Evolutionary conservation across 176 grass and related monocot species (phyloP), one percentile per base, ranked within the genome.

Genomic region (Oryza brachyantha): DNA sequence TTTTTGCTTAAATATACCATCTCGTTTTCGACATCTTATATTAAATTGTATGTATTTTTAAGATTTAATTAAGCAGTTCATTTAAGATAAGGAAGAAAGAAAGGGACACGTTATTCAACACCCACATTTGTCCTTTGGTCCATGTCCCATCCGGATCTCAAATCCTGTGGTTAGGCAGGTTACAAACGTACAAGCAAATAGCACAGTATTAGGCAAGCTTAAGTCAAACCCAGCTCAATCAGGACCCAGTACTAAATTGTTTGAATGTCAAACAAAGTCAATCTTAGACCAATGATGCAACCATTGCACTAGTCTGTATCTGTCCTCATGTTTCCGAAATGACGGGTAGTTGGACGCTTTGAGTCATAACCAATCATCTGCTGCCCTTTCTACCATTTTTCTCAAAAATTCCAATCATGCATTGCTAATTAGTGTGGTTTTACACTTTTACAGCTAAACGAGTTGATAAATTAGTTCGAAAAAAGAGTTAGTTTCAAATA

Each of bases 201-300:
- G 41, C 21, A 25, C 29, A 46, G n/a, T 25, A 45, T 32, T 68
- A 38, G 52, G 64, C 70, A 76, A 40, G 34, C 81, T 58, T 77
- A 88, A 81, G 82, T 88, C 86, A 88, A 88, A 76, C 64, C 42
- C 64, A 57, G 21, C 29, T 76, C 77, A 81, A 81, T 81, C 64
- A 80, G 70, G 14, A 19, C 12, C 34, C 54, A 29, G 26, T 71
- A 76, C 64, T 76, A 70, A 64, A 71, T 80, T 80, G 63, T 84
- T 76, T 65, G 55, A 61, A 80, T 54, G 71, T 75, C 72, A 79
- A 84, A 70, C 5, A 76, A 81, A 84, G 86, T 88, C 86, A 88
- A 88, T 64, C 42, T 26, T 71, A 43, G 81, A 84, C 71, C 76
- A 75, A 75, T 84, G 76, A 88, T 84, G 75, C 54, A 80, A 80